Evolutionary conservation across 176 grass and related monocot genomes (phyloP), one percentile per base, ranked within the genome.

Genomic region (Oryza longistaminata): DNA sequence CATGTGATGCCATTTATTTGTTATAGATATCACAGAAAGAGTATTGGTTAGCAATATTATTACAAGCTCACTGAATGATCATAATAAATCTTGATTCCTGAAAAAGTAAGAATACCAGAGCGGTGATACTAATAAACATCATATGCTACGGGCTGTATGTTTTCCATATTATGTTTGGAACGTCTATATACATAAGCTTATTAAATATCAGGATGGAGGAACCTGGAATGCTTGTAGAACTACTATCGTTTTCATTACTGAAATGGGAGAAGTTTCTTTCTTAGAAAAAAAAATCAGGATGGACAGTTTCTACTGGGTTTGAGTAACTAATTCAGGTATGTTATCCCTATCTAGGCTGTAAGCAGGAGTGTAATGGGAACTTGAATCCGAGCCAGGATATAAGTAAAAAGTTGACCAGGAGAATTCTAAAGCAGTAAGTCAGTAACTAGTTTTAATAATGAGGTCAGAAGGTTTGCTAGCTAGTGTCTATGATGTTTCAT

Each of bases 321-420:
- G 39, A 77, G 64, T 81, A 42, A 81, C 12, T 31, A 35, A 64
- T 8, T 61, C 42, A 49, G 81, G 65, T 64, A 44, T 75, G 55
- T 61, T 66, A 43, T 60, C 60, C 22, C 19, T 61, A n/a, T 33
- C 13, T 80, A 26, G 70, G 1, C 71, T 68, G 35, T 73, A 45
- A 81, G 15, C n/a, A 52, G 33, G 43, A 76, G 22, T 71, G 65
- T 85, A 49, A 44, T 65, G 43, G 73, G 34, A 66, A 40, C 16
- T 76, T 71, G 43, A 81, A 19, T 53, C 25, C 17, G 12, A 52
- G 43, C 12, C 52, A 29, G 61, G 34, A 86, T 77, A 61, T 65
- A 72, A 65, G 15, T 48, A 76, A 85, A 65, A 24, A 4, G 3
- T 31, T 62, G 6, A 48, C 69, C 29, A 66, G 42, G 19, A 26